phyloP scores from a whole-genome alignment of 2,329 filamentous ascomycete genomes.

The Dendrostoma leiphaemia region DNA sequence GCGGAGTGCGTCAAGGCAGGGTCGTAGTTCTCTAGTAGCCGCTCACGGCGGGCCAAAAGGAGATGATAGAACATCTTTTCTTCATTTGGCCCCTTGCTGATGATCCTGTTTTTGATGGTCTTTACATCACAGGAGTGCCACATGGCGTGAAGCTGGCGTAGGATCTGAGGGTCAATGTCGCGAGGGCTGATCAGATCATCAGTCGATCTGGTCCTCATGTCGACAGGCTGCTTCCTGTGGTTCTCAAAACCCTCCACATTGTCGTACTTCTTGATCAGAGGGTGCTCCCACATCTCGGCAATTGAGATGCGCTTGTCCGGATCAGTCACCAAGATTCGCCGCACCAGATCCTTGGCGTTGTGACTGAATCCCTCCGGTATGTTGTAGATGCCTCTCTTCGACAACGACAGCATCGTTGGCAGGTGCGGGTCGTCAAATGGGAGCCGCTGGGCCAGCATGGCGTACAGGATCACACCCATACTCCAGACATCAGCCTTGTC shows the following conservation, averaged over 20 bases:
- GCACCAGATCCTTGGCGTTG: conserved; percentile 76
- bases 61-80: conserved; percentile 93
- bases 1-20: conserved; percentile 77
- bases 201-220: conserved; percentile 60
- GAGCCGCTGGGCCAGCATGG: conserved; percentile 77
- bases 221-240: conserved; percentile 50
- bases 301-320: conserved; percentile 78
- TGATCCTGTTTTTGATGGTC: conserved; percentile 67
- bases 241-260: conserved; percentile 67
- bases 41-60: conserved; percentile 76
- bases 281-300: conserved; percentile 80
- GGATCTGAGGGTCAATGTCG: conserved; percentile 76
- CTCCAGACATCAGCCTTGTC: conserved; percentile 94
- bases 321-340: conserved; percentile 73
- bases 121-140: conserved; percentile 85
- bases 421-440: conserved; percentile 72
- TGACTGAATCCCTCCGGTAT: conserved; percentile 61
- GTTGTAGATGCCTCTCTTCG: conserved; percentile 57
- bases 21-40: conserved; percentile 84
- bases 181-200: conserved; percentile 56
- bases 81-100: conserved; percentile 70
- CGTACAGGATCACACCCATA: conserved; percentile 84
- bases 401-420: conserved; percentile 56
- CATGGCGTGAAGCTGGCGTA: conserved; percentile 83
- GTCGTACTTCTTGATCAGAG: conserved; percentile 81